These are phyloP conservation scores for Mycena vulgaris DNA, from an alignment of 768 basidiomycete genomes.

Conservation along the genomic window DNA sequence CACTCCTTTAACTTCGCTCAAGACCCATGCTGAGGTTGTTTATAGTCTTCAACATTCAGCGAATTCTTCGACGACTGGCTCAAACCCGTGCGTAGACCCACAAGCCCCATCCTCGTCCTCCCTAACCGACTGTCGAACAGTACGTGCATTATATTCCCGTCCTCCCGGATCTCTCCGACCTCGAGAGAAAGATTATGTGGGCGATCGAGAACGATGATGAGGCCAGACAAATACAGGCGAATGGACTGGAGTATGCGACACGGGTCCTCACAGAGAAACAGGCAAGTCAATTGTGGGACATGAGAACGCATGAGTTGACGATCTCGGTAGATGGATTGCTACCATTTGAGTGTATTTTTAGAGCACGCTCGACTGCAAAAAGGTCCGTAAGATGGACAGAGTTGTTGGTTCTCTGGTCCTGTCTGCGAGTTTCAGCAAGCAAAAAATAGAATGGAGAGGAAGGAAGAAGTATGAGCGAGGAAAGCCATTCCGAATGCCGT, in stretches of 20 bases:
- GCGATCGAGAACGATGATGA: no score
- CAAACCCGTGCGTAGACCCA: slow-evolving; percentile 1
- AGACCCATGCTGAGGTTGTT: neutral
- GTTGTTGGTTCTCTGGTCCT: no score
- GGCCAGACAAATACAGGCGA: slow-evolving; percentile 21
- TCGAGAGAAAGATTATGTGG: no score
- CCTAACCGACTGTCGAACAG: neutral
- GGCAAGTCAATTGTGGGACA: neutral
- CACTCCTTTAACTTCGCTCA: neutral
- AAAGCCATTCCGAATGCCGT: no score
- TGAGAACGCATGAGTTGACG: neutral
- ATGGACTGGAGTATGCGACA: slow-evolving; percentile 9
- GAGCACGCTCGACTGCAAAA: slow-evolving; percentile 13
- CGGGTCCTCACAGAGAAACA: slow-evolving; percentile 12
- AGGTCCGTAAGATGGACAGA: no score
- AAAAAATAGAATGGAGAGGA: no score
- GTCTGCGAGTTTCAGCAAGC: no score
- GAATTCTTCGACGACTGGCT: slow-evolving; percentile 22
- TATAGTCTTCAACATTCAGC: neutral
- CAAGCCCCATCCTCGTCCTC: neutral
- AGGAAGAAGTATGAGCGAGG: no score
- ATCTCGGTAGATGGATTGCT: no score
- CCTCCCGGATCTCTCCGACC: no score
- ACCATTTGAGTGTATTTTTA: slow-evolving; percentile 7
- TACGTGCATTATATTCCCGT: no score